Percentiles rank a stretch among this genome's conserved stretches.
Conservation (phyloP, 2,329 filamentous ascomycete genomes). For the Monosporascus sp. region DNA sequence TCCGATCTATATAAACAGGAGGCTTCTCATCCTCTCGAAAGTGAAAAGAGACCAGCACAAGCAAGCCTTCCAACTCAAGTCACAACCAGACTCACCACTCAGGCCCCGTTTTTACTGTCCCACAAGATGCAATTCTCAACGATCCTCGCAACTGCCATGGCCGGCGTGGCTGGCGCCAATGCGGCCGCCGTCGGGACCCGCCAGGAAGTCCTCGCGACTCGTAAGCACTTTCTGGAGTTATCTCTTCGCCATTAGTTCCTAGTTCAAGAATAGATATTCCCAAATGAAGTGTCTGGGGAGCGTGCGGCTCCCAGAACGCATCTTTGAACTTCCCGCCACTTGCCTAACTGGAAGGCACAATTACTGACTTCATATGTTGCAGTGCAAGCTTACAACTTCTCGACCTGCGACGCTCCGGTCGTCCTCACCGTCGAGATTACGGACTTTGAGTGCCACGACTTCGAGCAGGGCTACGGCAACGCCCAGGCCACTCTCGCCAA, state of each 20-base stretch:
- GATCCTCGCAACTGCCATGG: background rate
- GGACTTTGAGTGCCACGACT: background rate
- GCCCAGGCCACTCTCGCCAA: background rate
- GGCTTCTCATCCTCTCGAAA: no score
- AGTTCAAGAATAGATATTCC: no score
- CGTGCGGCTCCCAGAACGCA: no score
- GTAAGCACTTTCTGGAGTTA: background rate
- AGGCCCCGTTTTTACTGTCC: background rate
- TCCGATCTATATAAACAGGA: no score
- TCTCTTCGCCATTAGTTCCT: no score
- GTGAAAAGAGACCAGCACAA: no score
- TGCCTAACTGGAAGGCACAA: no score
- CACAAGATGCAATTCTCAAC: background rate
- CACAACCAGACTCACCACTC: no score
- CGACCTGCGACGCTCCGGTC: background rate
- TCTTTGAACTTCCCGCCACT: no score
- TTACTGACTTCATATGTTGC: no score
- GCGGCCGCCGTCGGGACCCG: background rate
- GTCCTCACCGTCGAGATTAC: background rate
- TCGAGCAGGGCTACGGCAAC: background rate
- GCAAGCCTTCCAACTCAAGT: no score
- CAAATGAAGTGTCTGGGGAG: no score
- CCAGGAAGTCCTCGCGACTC: background rate
- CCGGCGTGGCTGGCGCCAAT: background rate
- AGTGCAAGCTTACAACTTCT: background rate